Base-by-base conservation (phyloP, 2,329 filamentous ascomycete genomes). In the Fusarium liriodendri region DNA sequence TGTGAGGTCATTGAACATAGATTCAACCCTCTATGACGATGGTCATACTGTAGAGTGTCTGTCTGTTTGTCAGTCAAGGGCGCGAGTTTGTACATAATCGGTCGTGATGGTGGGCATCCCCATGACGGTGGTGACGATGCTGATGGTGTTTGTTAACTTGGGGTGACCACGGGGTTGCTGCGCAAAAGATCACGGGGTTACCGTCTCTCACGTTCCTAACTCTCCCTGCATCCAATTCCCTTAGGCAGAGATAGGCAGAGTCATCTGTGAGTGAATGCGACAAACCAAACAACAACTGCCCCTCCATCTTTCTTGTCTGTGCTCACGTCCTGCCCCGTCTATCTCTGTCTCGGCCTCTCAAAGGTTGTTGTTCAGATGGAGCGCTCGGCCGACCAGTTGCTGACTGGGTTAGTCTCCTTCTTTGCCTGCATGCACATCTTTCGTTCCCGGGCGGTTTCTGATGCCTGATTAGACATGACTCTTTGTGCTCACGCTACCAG, bases 1-100 rank as follows among this genome's bases (percentile, higher is more conserved):
- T 38, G 67, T 77, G 70, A 77, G 72, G 72, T 76, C 74, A 77
- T 73, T 66, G 45, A 50, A 50, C 45, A 50, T n/a, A 29, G 25
- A 29, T 50, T 29, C 22, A 71, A 71, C 73, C 69, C 68, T 70
- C 70, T 60, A 66, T 73, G 62, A 67, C 63, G 38, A 73, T 65
- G 42, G 50, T 29, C 52, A 61, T 59, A 61, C n/a, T 42, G 40
- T 42, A 42, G 61, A 58, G 33, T 62, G 57, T 25, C 42, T 25
- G 22, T 47, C 20, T 16, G 20, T 45, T 13, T 10, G 42, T 45
- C 40, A 25, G 42, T 47, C 32, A 62, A 27, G 60, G 67, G 58
- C 47, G 65, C 47, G 47, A 60, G 61, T 54, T 45, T 65, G 42
- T 25, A 47, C 42, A 47, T 25, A 47, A 22, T 47, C 25, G 45